Conservation (phyloP, 129 eudicot genomes). For the Calendula officinalis region DNA sequence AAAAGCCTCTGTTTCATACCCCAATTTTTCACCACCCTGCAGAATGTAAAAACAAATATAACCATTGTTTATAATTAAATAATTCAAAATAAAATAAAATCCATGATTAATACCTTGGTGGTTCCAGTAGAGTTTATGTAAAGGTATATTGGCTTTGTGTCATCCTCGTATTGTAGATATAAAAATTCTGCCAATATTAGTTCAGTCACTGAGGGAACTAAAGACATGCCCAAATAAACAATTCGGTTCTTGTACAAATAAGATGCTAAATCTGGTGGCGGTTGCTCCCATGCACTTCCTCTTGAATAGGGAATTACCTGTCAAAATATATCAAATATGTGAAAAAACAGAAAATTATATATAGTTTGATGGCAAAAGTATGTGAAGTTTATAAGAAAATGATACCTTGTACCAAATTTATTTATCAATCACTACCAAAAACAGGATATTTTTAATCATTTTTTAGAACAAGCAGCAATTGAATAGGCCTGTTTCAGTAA, state of each 20-base stretch:
- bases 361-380: background rate
- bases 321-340: slow-evolving; percentile 7
- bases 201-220: slow-evolving; percentile 78
- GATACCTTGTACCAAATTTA: background rate
- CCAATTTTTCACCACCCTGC: slow-evolving; percentile 78
- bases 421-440: background rate
- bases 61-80: background rate
- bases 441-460: background rate
- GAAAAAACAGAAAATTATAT: background rate
- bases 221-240: slow-evolving; percentile 86
- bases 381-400: background rate
- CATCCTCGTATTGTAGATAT: slow-evolving; percentile 73
- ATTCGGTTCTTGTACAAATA: slow-evolving; percentile 70
- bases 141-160: slow-evolving; percentile 76
- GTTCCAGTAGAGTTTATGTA: slow-evolving; percentile 94
- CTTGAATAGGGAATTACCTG: slow-evolving; percentile 91
- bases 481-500: background rate
- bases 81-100: background rate
- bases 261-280: slow-evolving; percentile 96
- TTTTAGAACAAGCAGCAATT: background rate
- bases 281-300: slow-evolving; percentile 82
- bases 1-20: slow-evolving; percentile 88
- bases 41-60: slow-evolving; percentile 17
- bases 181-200: slow-evolving; percentile 74
- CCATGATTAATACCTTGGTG: slow-evolving; percentile 56